phyloP scores from a whole-genome alignment of 2,329 filamentous ascomycete species.

The Diaporthe sp. region DNA sequence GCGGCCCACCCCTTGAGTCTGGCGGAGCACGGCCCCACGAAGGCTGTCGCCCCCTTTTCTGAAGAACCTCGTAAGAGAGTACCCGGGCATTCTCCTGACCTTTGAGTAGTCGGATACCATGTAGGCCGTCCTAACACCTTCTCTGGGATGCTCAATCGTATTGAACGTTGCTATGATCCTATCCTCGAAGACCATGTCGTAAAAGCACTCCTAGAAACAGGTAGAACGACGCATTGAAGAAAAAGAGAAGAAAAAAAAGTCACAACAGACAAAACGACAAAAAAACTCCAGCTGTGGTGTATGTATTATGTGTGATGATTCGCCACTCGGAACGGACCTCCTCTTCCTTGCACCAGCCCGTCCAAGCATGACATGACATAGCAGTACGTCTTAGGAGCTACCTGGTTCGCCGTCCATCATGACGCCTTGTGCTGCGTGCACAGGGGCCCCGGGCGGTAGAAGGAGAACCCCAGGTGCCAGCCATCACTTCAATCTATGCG shows the following conservation, averaged over 20 bases:
- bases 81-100: not conserved
- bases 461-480: slow-evolving; percentile 33
- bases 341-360: slow-evolving; percentile 25
- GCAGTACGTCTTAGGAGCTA: slow-evolving; percentile 33
- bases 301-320: slow-evolving; percentile 39
- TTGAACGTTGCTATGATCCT: slow-evolving; percentile 35
- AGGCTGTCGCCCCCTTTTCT: not conserved
- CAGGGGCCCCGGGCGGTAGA: slow-evolving; percentile 21
- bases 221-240: slow-evolving; percentile 26
- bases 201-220: slow-evolving; percentile 30
- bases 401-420: slow-evolving; percentile 34
- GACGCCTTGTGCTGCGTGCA: slow-evolving; percentile 33
- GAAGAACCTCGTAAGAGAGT: not conserved
- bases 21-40: not conserved
- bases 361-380: slow-evolving; percentile 25
- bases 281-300: slow-evolving; percentile 38
- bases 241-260: slow-evolving; percentile 16
- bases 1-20: not conserved
- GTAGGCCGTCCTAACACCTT: not conserved
- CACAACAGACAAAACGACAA: slow-evolving; percentile 30
- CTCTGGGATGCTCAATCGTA: slow-evolving; percentile 17
- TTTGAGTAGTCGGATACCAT: not conserved
- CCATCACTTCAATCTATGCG: slow-evolving; percentile 40
- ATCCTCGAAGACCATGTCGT: slow-evolving; percentile 28
- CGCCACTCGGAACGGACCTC: slow-evolving; percentile 27